Evolutionary conservation across 2,329 filamentous ascomycete genomes (phyloP).

Genomic region (Furcasterigmium sp.): DNA sequence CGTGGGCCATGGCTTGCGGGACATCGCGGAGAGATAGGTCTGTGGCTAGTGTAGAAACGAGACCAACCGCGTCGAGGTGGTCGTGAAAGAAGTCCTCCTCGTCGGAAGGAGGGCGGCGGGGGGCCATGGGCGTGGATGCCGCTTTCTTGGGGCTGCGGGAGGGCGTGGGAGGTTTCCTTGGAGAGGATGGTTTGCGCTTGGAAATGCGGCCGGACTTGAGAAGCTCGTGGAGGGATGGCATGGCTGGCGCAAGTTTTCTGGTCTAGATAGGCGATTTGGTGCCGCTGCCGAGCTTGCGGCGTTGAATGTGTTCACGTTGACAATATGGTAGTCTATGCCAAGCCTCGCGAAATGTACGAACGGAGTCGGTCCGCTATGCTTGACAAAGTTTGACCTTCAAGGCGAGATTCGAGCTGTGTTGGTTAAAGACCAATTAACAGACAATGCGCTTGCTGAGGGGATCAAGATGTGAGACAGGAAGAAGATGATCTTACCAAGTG

Average conservation of each 20-base stretch:
- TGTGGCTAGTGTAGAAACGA: conserved; percentile 47
- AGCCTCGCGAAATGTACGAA: too few species aligned
- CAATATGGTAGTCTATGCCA: too few species aligned
- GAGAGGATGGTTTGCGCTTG: neutral
- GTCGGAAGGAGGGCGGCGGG: conserved; percentile 12
- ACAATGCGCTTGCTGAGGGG: too few species aligned
- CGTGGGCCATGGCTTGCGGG: conserved; percentile 59
- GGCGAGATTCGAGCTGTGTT: too few species aligned
- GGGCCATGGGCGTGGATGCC: conserved; percentile 4
- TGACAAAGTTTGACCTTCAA: too few species aligned
- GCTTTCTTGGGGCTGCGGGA: neutral
- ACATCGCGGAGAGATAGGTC: conserved; percentile 56
- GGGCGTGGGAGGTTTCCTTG: neutral
- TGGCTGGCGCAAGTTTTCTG: neutral
- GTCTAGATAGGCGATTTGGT: too few species aligned
- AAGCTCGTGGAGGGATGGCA: neutral
- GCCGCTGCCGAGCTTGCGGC: too few species aligned
- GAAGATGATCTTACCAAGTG: neutral
- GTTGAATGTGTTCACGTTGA: too few species aligned
- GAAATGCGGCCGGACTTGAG: neutral
- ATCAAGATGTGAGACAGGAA: too few species aligned
- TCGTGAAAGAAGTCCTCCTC: conserved; percentile 26
- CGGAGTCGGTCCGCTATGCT: too few species aligned
- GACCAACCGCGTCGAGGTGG: conserved; percentile 55
- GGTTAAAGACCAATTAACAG: too few species aligned